A percentile compares a stretch with the other conserved stretches of the same genome.
These are phyloP conservation scores for Boeremia lycopersici DNA, from an alignment of 2,329 filamentous ascomycete species.

Conservation along the genomic window DNA sequence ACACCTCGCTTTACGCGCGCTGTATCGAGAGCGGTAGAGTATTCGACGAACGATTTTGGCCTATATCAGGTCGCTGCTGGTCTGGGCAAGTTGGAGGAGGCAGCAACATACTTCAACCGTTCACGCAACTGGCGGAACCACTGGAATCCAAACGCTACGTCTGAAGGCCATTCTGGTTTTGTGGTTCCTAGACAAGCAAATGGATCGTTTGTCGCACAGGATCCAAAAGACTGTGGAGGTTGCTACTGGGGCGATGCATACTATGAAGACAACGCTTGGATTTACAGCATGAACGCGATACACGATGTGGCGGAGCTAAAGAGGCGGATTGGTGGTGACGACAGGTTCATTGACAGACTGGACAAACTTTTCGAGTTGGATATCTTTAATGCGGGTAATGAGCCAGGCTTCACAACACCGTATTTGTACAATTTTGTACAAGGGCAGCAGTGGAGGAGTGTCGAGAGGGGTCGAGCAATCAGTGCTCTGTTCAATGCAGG, in stretches of 20 bases:
- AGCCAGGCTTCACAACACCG: conserved; percentile 69
- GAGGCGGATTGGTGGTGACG: conserved; percentile 59
- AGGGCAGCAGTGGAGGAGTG: conserved; percentile 65
- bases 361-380: conserved; percentile 63
- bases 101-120: conserved; percentile 64
- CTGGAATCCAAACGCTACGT: conserved; percentile 66
- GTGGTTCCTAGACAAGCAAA: conserved; percentile 64
- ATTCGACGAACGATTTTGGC: conserved; percentile 71
- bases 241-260: conserved; percentile 70
- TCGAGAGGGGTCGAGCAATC: conserved; percentile 63
- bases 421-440: conserved; percentile 71
- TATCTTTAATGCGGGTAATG: conserved; percentile 71
- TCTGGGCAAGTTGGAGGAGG: conserved; percentile 58
- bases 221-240: conserved; percentile 62
- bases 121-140: conserved; percentile 75
- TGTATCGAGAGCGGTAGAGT: conserved; percentile 70
- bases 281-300: conserved; percentile 72
- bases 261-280: conserved; percentile 67
- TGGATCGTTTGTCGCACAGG: conserved; percentile 56
- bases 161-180: conserved; percentile 68
- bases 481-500: conserved; percentile 64
- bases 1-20: conserved; percentile 66
- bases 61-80: conserved; percentile 69
- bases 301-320: conserved; percentile 67
- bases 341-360: conserved; percentile 62